Evolutionary conservation across 208 protist species (phyloP), one percentile per base, ranked within the genome.

Genomic region (Leishmania braziliensis): DNA sequence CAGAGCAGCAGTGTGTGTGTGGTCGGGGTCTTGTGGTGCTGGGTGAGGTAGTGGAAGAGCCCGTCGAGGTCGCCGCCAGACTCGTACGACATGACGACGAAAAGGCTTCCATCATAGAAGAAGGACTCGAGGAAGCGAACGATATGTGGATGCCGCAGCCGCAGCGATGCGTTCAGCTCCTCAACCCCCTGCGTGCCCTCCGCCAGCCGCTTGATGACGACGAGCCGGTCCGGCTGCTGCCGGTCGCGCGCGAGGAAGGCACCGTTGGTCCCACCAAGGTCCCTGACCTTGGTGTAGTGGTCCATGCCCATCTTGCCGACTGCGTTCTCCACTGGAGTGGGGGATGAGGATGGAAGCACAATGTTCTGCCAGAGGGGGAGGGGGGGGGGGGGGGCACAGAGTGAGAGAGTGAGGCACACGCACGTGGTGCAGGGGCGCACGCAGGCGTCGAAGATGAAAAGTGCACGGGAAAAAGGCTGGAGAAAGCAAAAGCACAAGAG

Each of bases 21-120:
- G 63, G 89, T 91, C 50, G 90, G 86, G 46, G 79, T 85, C 79
- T 90, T 90, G 80, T 88, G 80, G 26, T 83, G 75, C 53, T 84
- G 66, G 8, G 51, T 70, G 20, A 95, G 88, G 50, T 85, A 80
- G 26, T 65, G 62, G 33, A 98, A 84, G 43, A 94, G 86, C 36
- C 86, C 81, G 18, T 96, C 90, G 12, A 98, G 82, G 60, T 97
- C 91, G n/a, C 95, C 95, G 50, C 96, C 95, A 9, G 88, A 79
- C 65, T 92, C 88, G 85, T 98, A 98, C 56, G 89, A 83, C 76
- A 94, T 84, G 36, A 98, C 95, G 0, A 95, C 92, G 82, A 95
- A 98, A 16, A 98, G 90, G 5, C 69, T 83, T 3, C 91, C 90
- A 33, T 94, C 84, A 76, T 91, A 85, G 6, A 93, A 58, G 70